Percentiles rank a stretch among this genome's conserved stretches.
Conservation (phyloP, 257 asterid genomes). For the Jaltomata sinuosa region DNA sequence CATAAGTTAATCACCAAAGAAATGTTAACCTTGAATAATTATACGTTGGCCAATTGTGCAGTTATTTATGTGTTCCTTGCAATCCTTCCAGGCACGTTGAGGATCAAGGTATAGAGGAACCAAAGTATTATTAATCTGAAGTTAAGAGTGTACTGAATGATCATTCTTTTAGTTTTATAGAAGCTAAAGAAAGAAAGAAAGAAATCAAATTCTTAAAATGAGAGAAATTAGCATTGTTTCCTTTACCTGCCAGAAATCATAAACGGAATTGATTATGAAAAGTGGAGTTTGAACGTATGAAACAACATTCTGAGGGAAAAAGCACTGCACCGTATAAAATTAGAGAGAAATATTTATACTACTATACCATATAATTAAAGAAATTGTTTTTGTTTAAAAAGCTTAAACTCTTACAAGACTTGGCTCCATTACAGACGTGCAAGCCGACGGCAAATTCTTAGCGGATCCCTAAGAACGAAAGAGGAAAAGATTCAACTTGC, state of each 20-base stretch:
- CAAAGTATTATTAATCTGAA: neutral
- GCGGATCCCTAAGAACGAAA: slow-evolving; percentile 52
- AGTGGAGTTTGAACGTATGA: neutral
- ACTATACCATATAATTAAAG: neutral
- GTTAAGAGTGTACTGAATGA: neutral
- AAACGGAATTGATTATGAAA: neutral
- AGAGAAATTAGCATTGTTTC: neutral
- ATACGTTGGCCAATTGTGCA: neutral
- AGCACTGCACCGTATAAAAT: neutral
- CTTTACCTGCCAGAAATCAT: neutral
- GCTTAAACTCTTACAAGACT: slow-evolving; percentile 40
- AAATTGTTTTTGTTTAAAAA: neutral
- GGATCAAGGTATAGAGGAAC: neutral
- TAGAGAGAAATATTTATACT: neutral
- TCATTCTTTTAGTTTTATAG: neutral
- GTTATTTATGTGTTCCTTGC: neutral
- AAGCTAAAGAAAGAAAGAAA: neutral
- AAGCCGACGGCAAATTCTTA: slow-evolving; percentile 19
- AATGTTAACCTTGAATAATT: neutral
- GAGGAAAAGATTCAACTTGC: too few species aligned
- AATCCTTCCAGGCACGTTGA: neutral
- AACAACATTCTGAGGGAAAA: neutral
- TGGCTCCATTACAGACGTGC: slow-evolving; percentile 45
- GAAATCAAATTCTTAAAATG: neutral
- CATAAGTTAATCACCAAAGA: neutral